Evolutionary conservation across 2,329 filamentous ascomycete genomes (phyloP), one percentile per base, ranked within the genome.

Genomic region (Diaporthe sp.): DNA sequence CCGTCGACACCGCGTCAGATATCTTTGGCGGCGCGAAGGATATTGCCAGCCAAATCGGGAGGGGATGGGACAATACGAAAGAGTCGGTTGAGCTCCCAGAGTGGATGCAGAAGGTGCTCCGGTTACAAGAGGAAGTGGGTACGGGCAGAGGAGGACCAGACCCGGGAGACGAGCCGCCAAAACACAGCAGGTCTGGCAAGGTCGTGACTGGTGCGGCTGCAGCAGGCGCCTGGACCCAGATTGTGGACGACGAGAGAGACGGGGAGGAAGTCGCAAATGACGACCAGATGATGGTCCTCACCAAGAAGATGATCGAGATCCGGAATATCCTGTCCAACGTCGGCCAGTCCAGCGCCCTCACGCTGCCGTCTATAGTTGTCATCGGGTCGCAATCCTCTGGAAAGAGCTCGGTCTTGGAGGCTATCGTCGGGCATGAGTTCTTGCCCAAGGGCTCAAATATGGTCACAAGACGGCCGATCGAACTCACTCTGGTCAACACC

Each of bases 301-400:
- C 97, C 2, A 96, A 97, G 86, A 98, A 98, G 86, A 99, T 99
- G 97, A 99, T 99, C 80, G 97, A 99, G 86, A 98, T 99, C 74
- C 90, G 97, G 78, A 96, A 93, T 78, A 95, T 99, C 73, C 88
- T 99, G 33, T 94, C 97, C 81, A 95, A 93, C 35, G 94, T 99
- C 61, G 97, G 96, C 45, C 96, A 99, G 86, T 97, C 96, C 0
- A 95, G 93, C 77, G 92, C 94, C 4, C 87, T 99, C 77, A 96
- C 94, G 1, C 86, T 99, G 30, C 97, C 97, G 0, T 98, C 97
- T 0, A 99, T 99, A 74, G 97, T 99, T n/a, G 97, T 99, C 50
- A 98, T 99, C 79, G 97, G 97, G 33, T 99, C 97, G 2, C 97
- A 99, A 82, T 99, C 97, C 0, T 98, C 97, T 0, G 97, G 97